Base-by-base conservation (phyloP, 495 filamentous ascomycete genomes). In the Hyaloscypha bicolor region DNA sequence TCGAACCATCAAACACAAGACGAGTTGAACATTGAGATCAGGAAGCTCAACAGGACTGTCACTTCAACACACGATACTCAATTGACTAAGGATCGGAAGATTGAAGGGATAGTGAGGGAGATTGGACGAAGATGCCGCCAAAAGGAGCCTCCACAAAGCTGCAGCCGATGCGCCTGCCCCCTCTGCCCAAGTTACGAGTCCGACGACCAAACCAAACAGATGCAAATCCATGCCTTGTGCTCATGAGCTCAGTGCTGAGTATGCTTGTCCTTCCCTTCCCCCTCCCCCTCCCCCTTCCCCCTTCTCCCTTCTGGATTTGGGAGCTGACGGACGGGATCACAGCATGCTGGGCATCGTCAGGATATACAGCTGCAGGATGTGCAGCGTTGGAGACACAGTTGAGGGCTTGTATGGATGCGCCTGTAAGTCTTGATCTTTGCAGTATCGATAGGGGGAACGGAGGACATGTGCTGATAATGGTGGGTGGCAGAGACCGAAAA, bases 271-370 rank as follows among this genome's bases (percentile, higher is more conserved):
- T 35, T 32, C 33, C 52, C 48, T 56, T 60, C 6, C 4, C n/a
- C 33, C 52, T 58, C n/a, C n/a, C n/a, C n/a, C n/a, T 31, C 25
- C 25, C 25, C 25, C 25, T 2, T 25, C 25, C n/a, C n/a, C 33
- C 52, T 58, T 31, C 25, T 2, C 25, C 25, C 25, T 2, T 25
- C 25, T 25, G 25, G 25, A 25, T 25, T 25, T 25, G 25, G 2
- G 25, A 25, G 25, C 25, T 25, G 25, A 25, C 25, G 25, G 25
- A 25, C 25, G 25, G 25, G 25, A 25, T 25, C 25, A 21, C 72
- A 97, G 93, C 91, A 71, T 99, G 95, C 79, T 99, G 95, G 95
- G 95, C 95, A 2, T 97, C 94, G 1, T 82, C 90, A 14, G 93
- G 93, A 64, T 89, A 92, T 73, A 87, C 78, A 65, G 79, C 84